A percentile compares a stretch with the other conserved stretches of the same genome.
These are phyloP conservation scores for Leucoagaricus sp. DNA, from an alignment of 1,284 basidiomycete genomes.

Conservation along the genomic window DNA sequence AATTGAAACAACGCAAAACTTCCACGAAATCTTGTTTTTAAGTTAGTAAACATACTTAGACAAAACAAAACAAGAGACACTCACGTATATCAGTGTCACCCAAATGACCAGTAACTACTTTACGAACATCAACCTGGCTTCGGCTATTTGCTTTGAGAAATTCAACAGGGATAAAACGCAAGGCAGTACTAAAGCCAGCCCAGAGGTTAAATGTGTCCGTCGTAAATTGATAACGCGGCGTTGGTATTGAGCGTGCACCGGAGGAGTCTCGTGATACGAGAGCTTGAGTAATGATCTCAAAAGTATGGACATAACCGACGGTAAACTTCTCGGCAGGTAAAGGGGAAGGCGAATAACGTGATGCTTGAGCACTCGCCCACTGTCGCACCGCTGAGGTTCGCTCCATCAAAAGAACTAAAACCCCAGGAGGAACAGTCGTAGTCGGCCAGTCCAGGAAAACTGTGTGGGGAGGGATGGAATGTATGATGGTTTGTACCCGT, in stretches of 20 bases:
- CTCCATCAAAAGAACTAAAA: constrained; percentile 62
- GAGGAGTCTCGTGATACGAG: constrained; percentile 18
- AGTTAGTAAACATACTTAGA: constrained; percentile 12
- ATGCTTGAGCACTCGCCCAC: constrained; percentile 57
- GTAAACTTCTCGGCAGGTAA: constrained; percentile 49
- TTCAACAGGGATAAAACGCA: constrained; percentile 56
- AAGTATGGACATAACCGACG: constrained; percentile 43
- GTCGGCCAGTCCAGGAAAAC: constrained; percentile 53
- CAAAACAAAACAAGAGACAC: constrained; percentile 32
- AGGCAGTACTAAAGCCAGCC: constrained; percentile 48
- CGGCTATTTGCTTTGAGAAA: constrained; percentile 37
- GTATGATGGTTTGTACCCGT: constrained; percentile 48
- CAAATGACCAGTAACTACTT: constrained; percentile 58
- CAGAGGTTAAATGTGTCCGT: constrained; percentile 50
- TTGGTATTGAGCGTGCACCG: constrained; percentile 12
- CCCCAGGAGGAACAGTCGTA: constrained; percentile 55
- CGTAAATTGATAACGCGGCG: constrained; percentile 30
- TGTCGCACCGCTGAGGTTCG: constrained; percentile 47
- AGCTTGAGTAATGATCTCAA: constrained; percentile 37
- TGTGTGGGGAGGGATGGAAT: constrained; percentile 36
- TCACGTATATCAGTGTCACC: constrained; percentile 63
- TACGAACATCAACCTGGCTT: constrained; percentile 46
- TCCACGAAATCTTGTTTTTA: constrained; percentile 58
- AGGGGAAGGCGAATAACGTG: constrained; percentile 41
- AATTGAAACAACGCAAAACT: constrained; percentile 60